Evolutionary conservation across 2,329 filamentous ascomycete species (phyloP).

Genomic region (Sphaerulina vaccinii): DNA sequence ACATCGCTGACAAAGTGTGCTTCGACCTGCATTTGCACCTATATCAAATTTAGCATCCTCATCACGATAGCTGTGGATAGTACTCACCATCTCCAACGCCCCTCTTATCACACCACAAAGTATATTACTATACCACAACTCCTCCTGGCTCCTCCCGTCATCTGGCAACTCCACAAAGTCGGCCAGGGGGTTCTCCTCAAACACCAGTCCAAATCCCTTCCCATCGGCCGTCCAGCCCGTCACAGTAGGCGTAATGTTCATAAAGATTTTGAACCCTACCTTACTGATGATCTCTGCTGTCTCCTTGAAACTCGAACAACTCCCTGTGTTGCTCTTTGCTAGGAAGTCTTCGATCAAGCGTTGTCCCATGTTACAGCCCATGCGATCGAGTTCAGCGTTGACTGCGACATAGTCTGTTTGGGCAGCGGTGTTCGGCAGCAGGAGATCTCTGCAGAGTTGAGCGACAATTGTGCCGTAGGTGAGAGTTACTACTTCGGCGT

Average conservation of each 20-base stretch:
- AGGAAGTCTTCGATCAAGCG: conserved; percentile 96
- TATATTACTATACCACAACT: conserved; percentile 98
- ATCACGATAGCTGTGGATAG: not conserved
- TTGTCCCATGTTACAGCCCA: conserved; percentile 98
- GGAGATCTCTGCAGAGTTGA: conserved; percentile 91
- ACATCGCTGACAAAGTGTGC: conserved; percentile 95
- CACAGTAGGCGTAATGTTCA: conserved; percentile 90
- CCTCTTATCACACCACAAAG: conserved; percentile 89
- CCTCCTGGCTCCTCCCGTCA: conserved; percentile 90
- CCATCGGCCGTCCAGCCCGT: conserved; percentile 95
- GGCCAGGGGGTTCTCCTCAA: conserved; percentile 94
- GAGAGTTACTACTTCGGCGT: conserved; percentile 92
- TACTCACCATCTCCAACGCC: conserved; percentile 84
- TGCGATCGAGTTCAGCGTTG: conserved; percentile 96
- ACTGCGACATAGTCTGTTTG: conserved; percentile 92
- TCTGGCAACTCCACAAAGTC: conserved; percentile 98
- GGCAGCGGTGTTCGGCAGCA: conserved; percentile 31
- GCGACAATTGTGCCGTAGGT: conserved; percentile 98
- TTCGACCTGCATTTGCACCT: conserved; percentile 96
- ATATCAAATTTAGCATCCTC: conserved; percentile 21
- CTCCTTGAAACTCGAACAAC: conserved; percentile 89
- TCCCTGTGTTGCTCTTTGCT: conserved; percentile 85
- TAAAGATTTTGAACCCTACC: conserved; percentile 98
- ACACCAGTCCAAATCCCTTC: conserved; percentile 93
- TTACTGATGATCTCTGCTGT: conserved; percentile 97